Percentiles rank a stretch among this genome's conserved stretches.
phyloP scores from a whole-genome alignment of 257 asterid genomes.

The Ilex asprella region DNA sequence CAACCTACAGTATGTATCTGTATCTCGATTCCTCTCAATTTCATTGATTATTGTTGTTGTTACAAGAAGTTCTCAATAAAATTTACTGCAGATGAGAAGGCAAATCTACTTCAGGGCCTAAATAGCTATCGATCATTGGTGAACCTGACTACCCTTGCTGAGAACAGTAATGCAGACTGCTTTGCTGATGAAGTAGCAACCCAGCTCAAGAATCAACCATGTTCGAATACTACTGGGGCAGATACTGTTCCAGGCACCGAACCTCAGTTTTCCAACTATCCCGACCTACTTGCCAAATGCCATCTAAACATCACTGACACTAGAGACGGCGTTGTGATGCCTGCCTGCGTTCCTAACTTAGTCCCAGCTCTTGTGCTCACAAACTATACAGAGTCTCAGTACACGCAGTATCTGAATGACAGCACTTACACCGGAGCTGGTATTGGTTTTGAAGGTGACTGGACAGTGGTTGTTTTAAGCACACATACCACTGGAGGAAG shows the following conservation, averaged over 20 bases:
- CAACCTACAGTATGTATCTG: no score
- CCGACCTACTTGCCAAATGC: constrained; percentile 50
- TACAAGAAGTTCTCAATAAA: background rate
- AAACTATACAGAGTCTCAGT: constrained; percentile 62
- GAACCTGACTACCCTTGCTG: constrained; percentile 52
- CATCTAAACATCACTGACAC: constrained; percentile 67
- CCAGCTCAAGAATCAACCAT: constrained; percentile 35
- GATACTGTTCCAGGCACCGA: constrained; percentile 78
- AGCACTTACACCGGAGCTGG: constrained; percentile 53
- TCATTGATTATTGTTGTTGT: no score
- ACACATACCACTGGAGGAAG: constrained; percentile 65
- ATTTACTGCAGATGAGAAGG: constrained; percentile 61
- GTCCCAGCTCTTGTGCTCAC: constrained; percentile 46
- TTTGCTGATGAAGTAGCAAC: constrained; percentile 69
- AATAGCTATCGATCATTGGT: constrained; percentile 64
- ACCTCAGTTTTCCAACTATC: constrained; percentile 55
- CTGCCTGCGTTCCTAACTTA: constrained; percentile 79
- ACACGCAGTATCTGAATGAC: constrained; percentile 50
- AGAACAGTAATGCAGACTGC: constrained; percentile 77
- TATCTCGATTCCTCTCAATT: no score
- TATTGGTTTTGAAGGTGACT: constrained; percentile 50
- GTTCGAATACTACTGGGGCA: constrained; percentile 48
- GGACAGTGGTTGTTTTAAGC: constrained; percentile 72
- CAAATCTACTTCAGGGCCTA: constrained; percentile 55
- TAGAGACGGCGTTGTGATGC: constrained; percentile 75